Base-by-base conservation (phyloP, 2,329 filamentous ascomycete genomes). In the Claviceps cyperi region DNA sequence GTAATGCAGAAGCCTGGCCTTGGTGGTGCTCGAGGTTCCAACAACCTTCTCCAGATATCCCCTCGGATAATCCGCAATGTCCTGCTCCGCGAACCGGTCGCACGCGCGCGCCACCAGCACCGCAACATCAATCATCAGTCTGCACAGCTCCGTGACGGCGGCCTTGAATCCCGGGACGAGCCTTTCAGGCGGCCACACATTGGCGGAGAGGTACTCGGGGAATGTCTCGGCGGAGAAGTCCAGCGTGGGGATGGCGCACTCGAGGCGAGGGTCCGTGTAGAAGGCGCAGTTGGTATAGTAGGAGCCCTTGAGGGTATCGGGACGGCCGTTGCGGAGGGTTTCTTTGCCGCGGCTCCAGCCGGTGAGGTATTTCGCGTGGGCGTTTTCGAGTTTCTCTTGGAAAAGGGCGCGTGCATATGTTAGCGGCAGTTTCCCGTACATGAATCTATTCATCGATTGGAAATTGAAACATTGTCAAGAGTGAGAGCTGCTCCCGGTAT, bases 1-100 rank as follows among this genome's bases (percentile, higher is more conserved):
- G 67, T 98, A 98, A 69, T 98, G 92, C 58, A 97, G 70, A 28
- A 98, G 72, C 13, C 92, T 75, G 1, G 92, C 92, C 67, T 98
- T 97, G 38, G 88, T 95, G 1, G 86, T 94, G 36, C 81, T 83
- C 46, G 88, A 95, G 0, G 81, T 84, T 64, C 80, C 80, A 46
- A 98, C 91, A 5, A 97, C 86, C 49, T 81, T 80, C 69, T 96
- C 88, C 4, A 98, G 73, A 61, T 94, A 96, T 1, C 84, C 86
- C 4, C 68, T 62, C 46, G 80, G 79, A 62, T 97, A 97, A 2
- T 74, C 84, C 0, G 78, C 69, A 43, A 97, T 86, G 55, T 94
- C 86, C 51, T 77, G 74, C 62, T 81, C 75, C 2, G 90, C 92
- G 66, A 88, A 97, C 50, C 76, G 77, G 69, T 96, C 91, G 66